phyloP scores from a whole-genome alignment of 2,329 filamentous ascomycete genomes.

The Fonsecaea pugnacius region DNA sequence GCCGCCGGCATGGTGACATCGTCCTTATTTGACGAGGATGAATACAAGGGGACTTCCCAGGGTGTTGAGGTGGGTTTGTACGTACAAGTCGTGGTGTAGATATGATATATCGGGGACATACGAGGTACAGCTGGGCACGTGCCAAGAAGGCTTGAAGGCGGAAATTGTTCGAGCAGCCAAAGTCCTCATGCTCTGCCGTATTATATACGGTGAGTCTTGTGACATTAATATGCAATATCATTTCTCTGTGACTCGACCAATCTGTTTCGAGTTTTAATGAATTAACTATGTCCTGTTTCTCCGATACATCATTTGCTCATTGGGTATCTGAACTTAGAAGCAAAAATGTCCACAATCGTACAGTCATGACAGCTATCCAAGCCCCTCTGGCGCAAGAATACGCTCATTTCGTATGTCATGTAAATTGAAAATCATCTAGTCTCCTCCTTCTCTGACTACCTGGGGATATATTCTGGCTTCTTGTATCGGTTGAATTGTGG shows the following conservation, averaged over 20 bases:
- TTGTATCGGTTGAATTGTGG: slow-evolving; percentile 82
- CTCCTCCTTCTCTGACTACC: slow-evolving; percentile 9
- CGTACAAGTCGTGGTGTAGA: background rate
- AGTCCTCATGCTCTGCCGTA: background rate
- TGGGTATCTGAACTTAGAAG: slow-evolving; percentile 12
- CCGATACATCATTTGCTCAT: slow-evolving; percentile 10
- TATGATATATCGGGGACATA: no score
- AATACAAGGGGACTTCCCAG: background rate
- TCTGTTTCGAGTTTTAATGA: background rate
- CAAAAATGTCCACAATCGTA: slow-evolving; percentile 13
- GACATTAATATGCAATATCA: background rate
- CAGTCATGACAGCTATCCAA: slow-evolving; percentile 5
- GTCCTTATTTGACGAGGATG: background rate
- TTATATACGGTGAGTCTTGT: background rate
- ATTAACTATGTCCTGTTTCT: slow-evolving; percentile 2
- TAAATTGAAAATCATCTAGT: background rate
- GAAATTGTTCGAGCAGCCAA: background rate
- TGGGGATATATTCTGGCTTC: slow-evolving; percentile 70
- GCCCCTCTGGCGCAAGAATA: background rate
- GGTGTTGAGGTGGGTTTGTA: background rate
- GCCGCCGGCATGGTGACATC: slow-evolving; percentile 48
- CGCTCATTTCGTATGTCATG: background rate
- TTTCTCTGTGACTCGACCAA: background rate
- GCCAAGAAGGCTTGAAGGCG: background rate
- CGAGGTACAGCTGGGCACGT: no score